phyloP scores from a whole-genome alignment of 169 alveolate species.

The Eimeria maxima region DNA sequence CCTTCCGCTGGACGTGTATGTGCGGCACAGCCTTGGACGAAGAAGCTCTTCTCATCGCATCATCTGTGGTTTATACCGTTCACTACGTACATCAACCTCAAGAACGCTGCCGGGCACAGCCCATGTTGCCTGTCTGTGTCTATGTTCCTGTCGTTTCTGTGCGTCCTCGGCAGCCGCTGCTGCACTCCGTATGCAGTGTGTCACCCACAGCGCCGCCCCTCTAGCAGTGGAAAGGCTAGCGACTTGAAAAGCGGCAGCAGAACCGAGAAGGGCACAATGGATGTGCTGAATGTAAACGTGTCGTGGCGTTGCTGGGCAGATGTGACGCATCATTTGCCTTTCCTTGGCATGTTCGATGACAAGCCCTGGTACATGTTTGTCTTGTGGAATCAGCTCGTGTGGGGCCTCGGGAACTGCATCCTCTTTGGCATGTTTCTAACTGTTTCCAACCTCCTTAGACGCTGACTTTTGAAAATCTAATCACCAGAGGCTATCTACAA shows the following conservation, averaged over 20 bases:
- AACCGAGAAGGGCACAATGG: slow-evolving; percentile 39
- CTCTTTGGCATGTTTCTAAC: slow-evolving; percentile 54
- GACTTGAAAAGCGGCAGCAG: not conserved
- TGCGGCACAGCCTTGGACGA: slow-evolving; percentile 68
- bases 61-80: slow-evolving; percentile 55
- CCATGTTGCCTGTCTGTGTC: slow-evolving; percentile 55
- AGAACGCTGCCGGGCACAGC: slow-evolving; percentile 61
- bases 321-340: slow-evolving; percentile 58
- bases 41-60: slow-evolving; percentile 51
- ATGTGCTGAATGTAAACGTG: slow-evolving; percentile 54
- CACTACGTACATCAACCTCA: slow-evolving; percentile 30
- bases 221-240: not conserved
- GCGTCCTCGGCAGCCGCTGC: slow-evolving; percentile 69
- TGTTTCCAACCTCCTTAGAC: slow-evolving; percentile 30
- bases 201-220: slow-evolving; percentile 3
- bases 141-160: not conserved
- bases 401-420: slow-evolving; percentile 42
- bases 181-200: slow-evolving; percentile 64
- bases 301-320: slow-evolving; percentile 62
- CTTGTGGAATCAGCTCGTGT: slow-evolving; percentile 57
- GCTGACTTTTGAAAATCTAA: not conserved
- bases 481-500: not conserved
- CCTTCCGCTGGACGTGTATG: not conserved
- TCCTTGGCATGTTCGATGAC: slow-evolving; percentile 8
- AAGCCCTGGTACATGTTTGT: slow-evolving; percentile 50